A percentile compares a stretch with the other conserved stretches of the same genome.
Evolutionary conservation across 202 grass and related monocot genomes (phyloP).

Genomic region (Bolboschoenoplectus hybrid): DNA sequence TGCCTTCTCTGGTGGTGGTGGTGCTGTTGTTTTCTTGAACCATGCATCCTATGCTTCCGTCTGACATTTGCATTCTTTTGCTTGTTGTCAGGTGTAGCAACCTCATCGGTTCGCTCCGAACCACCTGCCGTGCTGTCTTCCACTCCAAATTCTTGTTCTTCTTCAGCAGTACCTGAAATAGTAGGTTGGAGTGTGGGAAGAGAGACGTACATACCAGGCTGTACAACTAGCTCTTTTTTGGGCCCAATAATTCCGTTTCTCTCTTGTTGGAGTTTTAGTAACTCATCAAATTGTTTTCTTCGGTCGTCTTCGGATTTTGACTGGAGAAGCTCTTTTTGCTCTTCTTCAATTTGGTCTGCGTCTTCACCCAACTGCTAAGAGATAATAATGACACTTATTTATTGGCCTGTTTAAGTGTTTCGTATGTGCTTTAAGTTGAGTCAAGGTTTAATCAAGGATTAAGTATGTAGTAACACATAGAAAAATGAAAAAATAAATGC

Average conservation of each 20-base stretch:
- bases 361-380: slow-evolving; percentile 30
- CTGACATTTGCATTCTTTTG: slow-evolving; percentile 48
- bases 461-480: neutral
- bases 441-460: neutral
- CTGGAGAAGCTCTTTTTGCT: slow-evolving; percentile 58
- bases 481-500: neutral
- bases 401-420: neutral
- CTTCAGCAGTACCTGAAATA: slow-evolving; percentile 16
- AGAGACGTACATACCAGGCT: slow-evolving; percentile 80
- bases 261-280: slow-evolving; percentile 76
- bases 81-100: slow-evolving; percentile 47
- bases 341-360: slow-evolving; percentile 45
- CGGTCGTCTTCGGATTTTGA: slow-evolving; percentile 67
- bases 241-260: slow-evolving; percentile 75
- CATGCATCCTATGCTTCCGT: slow-evolving; percentile 49
- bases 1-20: slow-evolving; percentile 49
- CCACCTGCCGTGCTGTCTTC: slow-evolving; percentile 7
- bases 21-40: slow-evolving; percentile 48
- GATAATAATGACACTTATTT: neutral
- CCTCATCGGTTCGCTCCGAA: slow-evolving; percentile 39
- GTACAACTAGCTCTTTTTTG: slow-evolving; percentile 73
- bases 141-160: slow-evolving; percentile 5
- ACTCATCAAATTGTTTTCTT: slow-evolving; percentile 53
- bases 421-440: neutral
- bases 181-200: slow-evolving; percentile 37